Conservation (phyloP, 768 basidiomycete genomes). For the Nidularia pulvinata region DNA sequence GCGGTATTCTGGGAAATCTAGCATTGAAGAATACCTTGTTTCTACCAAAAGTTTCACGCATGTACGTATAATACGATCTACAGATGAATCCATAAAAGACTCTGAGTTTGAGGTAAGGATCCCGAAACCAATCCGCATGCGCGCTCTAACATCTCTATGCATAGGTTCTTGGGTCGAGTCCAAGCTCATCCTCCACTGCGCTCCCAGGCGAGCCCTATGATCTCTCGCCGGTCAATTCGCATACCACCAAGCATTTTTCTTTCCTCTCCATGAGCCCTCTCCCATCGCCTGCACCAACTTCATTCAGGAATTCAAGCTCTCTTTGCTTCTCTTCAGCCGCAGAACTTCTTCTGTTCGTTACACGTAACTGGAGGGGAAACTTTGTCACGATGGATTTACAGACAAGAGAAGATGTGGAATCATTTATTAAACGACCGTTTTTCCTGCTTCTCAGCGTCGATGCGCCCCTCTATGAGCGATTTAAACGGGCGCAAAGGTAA, state of each 20-base stretch:
- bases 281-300: slow-evolving; percentile 21
- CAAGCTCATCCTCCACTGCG: neutral
- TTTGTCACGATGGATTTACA: slow-evolving; percentile 81
- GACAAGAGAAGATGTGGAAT: slow-evolving; percentile 53
- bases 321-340: slow-evolving; percentile 43
- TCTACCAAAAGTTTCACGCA: slow-evolving; percentile 54
- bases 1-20: slow-evolving; percentile 58
- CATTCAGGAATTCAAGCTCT: slow-evolving; percentile 10
- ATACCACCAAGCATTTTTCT: slow-evolving; percentile 32
- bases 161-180: neutral
- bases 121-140: too few species aligned
- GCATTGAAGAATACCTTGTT: slow-evolving; percentile 59
- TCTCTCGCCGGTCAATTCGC: too few species aligned
- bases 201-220: slow-evolving; percentile 1
- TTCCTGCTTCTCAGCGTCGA: slow-evolving; percentile 85
- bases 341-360: slow-evolving; percentile 72
- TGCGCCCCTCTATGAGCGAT: slow-evolving; percentile 77
- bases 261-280: slow-evolving; percentile 35
- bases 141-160: neutral
- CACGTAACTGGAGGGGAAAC: slow-evolving; percentile 75
- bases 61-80: slow-evolving; percentile 35
- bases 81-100: slow-evolving; percentile 1
- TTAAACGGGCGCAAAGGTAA: slow-evolving; percentile 53
- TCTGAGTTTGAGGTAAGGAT: slow-evolving; percentile 4
- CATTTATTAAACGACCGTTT: slow-evolving; percentile 86